phyloP scores from a whole-genome alignment of 495 filamentous ascomycete genomes.

The Aspergillus ellipticus region DNA sequence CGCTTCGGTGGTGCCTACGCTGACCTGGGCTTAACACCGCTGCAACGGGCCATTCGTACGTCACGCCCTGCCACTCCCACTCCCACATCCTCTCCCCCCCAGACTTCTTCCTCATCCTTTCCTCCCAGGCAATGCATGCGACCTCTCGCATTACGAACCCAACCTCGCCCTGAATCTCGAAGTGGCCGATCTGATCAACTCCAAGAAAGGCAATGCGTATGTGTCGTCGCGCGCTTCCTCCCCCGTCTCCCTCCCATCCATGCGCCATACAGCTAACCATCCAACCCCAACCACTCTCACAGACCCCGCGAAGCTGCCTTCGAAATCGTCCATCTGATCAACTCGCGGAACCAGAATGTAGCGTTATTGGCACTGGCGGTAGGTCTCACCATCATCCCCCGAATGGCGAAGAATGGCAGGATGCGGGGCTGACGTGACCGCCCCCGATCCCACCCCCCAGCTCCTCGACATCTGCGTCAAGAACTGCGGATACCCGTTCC shows the following conservation, averaged over 20 bases:
- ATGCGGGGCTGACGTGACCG: slow-evolving; percentile 21
- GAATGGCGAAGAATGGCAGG: not conserved
- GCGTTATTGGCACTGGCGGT: slow-evolving; percentile 78
- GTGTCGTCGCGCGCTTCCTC: slow-evolving; percentile 14
- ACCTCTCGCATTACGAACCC: slow-evolving; percentile 93
- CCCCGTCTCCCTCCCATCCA: not conserved
- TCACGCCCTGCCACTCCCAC: not conserved
- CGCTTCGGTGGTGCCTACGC: slow-evolving; percentile 83
- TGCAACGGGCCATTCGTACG: slow-evolving; percentile 88
- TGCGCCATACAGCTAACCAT: slow-evolving; percentile 14
- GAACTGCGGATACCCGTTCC: slow-evolving; percentile 99
- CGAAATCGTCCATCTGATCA: slow-evolving; percentile 90
- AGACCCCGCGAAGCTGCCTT: slow-evolving; percentile 92
- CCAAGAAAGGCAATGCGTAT: slow-evolving; percentile 93
- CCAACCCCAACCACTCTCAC: slow-evolving; percentile 1
- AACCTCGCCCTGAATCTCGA: slow-evolving; percentile 95
- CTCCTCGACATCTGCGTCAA: slow-evolving; percentile 98
- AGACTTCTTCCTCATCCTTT: slow-evolving; percentile 5
- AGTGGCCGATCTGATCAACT: slow-evolving; percentile 93
- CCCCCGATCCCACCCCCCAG: slow-evolving; percentile 36
- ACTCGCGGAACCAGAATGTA: slow-evolving; percentile 94
- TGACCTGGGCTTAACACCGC: slow-evolving; percentile 72
- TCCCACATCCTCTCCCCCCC: not conserved
- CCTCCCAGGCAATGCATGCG: slow-evolving; percentile 75
- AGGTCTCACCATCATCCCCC: slow-evolving; percentile 19